Percentiles rank a stretch among this genome's conserved stretches.
Conservation (phyloP, 495 filamentous ascomycete species). For the Bathelium albidoporum region DNA sequence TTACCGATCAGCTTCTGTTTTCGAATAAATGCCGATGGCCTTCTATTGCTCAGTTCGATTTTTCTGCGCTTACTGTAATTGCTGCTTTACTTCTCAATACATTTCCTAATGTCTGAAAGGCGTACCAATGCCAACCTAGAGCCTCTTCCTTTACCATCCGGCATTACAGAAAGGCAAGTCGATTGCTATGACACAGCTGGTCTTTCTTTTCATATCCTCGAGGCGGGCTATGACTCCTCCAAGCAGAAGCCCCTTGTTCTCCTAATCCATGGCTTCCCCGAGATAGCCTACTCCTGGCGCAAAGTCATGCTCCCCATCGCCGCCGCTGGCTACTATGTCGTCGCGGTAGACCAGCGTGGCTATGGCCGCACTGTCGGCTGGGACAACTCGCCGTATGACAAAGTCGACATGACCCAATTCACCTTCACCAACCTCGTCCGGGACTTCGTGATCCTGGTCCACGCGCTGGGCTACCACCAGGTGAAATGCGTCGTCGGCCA, state of each 20-base stretch:
- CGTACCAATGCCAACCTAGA: slow-evolving; percentile 12
- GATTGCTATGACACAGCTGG: slow-evolving; percentile 35
- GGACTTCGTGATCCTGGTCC: slow-evolving; percentile 50
- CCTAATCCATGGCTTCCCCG: slow-evolving; percentile 56
- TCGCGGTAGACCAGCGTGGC: slow-evolving; percentile 58
- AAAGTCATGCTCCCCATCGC: slow-evolving; percentile 49
- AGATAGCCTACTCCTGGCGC: slow-evolving; percentile 62
- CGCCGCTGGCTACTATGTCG: slow-evolving; percentile 47
- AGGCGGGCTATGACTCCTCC: slow-evolving; percentile 33
- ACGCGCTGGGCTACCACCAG: slow-evolving; percentile 47
- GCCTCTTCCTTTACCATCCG: slow-evolving; percentile 44
- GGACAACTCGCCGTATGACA: slow-evolving; percentile 40
- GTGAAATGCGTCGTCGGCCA: slow-evolving; percentile 56
- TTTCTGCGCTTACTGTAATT: too few relatives aligned
- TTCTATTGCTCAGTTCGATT: too few relatives aligned
- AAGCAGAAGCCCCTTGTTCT: slow-evolving; percentile 47
- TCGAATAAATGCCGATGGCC: too few relatives aligned
- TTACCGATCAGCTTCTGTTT: too few relatives aligned
- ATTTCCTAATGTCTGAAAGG: not conserved
- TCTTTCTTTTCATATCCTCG: slow-evolving; percentile 52
- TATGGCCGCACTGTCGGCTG: slow-evolving; percentile 58
- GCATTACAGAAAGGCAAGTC: slow-evolving; percentile 42
- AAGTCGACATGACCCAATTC: slow-evolving; percentile 48
- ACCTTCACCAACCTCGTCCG: slow-evolving; percentile 49
- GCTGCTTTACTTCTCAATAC: too few relatives aligned